Percentiles rank a stretch among this genome's conserved stretches.
Evolutionary conservation across 1,139 yeast species (phyloP).

Genomic region (Blastobotrys malaysiensis): DNA sequence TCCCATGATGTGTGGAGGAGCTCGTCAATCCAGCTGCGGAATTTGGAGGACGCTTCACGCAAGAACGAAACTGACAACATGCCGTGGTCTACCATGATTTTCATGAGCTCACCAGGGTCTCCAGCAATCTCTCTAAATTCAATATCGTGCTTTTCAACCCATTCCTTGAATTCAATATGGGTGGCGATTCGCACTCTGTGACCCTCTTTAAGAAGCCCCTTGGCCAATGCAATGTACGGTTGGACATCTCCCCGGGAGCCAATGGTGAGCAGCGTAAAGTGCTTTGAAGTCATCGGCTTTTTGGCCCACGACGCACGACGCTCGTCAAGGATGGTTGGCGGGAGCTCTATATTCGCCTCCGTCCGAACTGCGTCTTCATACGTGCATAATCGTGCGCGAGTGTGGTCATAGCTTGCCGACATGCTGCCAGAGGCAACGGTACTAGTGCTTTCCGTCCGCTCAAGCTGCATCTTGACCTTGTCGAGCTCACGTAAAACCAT

Average conservation of each 20-base stretch:
- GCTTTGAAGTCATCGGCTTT: conserved; percentile 37
- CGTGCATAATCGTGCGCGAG: conserved; percentile 29
- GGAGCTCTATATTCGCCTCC: conserved; percentile 12
- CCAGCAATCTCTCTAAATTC: conserved; percentile 78
- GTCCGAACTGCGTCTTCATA: conserved; percentile 28
- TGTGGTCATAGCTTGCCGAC: conserved; percentile 14
- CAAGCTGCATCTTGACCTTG: conserved; percentile 4
- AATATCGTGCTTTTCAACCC: conserved; percentile 66
- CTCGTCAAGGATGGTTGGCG: conserved; percentile 8
- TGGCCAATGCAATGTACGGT: conserved; percentile 87
- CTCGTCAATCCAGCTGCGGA: conserved; percentile 75
- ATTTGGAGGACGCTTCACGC: conserved; percentile 74
- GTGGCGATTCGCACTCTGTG: conserved; percentile 82
- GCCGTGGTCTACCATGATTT: conserved; percentile 87
- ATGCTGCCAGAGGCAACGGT: not conserved
- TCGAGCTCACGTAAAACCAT: conserved; percentile 51
- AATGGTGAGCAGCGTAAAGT: conserved; percentile 72
- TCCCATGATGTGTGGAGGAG: conserved; percentile 68
- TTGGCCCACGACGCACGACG: conserved; percentile 6
- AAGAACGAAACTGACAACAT: conserved; percentile 77
- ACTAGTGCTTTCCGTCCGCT: conserved; percentile 9
- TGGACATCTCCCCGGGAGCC: conserved; percentile 97
- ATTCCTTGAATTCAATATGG: conserved; percentile 70
- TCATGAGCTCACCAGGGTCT: conserved; percentile 87
- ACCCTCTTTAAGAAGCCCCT: conserved; percentile 72